Evolutionary conservation across 108 stramenopile species (phyloP).

Genomic region (Stephanodiscus minutulus): DNA sequence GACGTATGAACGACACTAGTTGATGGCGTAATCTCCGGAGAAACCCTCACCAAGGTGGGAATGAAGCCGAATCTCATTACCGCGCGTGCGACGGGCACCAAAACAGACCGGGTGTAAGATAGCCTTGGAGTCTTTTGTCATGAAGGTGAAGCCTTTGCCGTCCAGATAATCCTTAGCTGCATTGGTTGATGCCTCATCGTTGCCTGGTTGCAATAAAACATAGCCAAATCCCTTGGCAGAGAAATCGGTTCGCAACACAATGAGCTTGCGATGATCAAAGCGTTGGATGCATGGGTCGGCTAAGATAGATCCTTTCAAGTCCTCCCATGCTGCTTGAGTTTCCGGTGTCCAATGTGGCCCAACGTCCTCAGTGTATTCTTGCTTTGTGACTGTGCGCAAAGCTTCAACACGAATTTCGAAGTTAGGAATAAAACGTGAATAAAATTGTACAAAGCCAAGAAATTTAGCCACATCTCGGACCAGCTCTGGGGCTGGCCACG

Average conservation of each 20-base stretch:
- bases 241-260: no score
- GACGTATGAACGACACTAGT: not conserved
- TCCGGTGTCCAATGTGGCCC: not conserved
- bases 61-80: no score
- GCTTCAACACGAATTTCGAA: not conserved
- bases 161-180: slow-evolving; percentile 5
- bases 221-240: slow-evolving; percentile 20
- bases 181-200: slow-evolving; percentile 7
- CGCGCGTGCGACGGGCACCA: no score
- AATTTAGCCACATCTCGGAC: slow-evolving; percentile 17
- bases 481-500: not conserved
- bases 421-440: not conserved
- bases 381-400: not conserved
- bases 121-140: no score
- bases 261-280: no score
- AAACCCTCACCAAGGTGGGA: no score
- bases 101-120: no score
- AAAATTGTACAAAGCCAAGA: slow-evolving; percentile 15
- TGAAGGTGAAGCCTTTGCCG: no score
- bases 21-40: not conserved
- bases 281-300: slow-evolving; percentile 18
- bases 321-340: not conserved
- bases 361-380: not conserved
- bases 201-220: not conserved
- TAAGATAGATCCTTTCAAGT: slow-evolving; percentile 9